Evolutionary conservation across 768 basidiomycete species (phyloP).

Genomic region (Ramaria sp.): DNA sequence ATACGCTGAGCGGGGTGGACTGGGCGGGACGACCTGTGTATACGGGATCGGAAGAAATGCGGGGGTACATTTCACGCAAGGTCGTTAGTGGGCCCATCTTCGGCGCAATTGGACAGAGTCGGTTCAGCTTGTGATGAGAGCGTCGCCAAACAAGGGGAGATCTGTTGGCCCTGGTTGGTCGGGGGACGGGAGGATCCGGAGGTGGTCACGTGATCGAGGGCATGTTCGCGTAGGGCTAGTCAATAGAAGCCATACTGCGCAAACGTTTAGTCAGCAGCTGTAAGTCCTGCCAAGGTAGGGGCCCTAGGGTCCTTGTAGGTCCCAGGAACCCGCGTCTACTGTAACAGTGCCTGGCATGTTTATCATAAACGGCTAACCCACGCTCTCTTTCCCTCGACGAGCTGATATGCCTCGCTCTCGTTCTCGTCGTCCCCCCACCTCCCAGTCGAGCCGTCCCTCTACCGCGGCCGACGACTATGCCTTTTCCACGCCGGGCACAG

Average conservation of each 20-base stretch:
- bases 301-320: neutral
- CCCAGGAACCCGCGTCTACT: neutral
- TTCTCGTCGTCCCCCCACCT: constrained; percentile 10
- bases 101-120: neutral
- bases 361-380: neutral
- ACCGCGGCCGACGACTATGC: constrained; percentile 5
- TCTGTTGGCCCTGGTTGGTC: too few species aligned
- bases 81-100: neutral
- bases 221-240: too few species aligned
- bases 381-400: neutral
- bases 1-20: neutral
- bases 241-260: too few species aligned
- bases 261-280: too few species aligned
- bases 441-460: constrained; percentile 7
- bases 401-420: neutral
- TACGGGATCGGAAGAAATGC: neutral
- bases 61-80: too few species aligned
- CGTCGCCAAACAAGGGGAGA: too few species aligned
- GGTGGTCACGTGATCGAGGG: too few species aligned
- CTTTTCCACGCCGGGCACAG: constrained; percentile 6
- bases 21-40: neutral
- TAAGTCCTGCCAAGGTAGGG: too few species aligned
- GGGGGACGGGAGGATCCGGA: too few species aligned
- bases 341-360: neutral
- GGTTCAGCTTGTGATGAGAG: neutral